Evolutionary conservation across 129 eudicot genomes (phyloP).

Genomic region (Deinandra increscens): DNA sequence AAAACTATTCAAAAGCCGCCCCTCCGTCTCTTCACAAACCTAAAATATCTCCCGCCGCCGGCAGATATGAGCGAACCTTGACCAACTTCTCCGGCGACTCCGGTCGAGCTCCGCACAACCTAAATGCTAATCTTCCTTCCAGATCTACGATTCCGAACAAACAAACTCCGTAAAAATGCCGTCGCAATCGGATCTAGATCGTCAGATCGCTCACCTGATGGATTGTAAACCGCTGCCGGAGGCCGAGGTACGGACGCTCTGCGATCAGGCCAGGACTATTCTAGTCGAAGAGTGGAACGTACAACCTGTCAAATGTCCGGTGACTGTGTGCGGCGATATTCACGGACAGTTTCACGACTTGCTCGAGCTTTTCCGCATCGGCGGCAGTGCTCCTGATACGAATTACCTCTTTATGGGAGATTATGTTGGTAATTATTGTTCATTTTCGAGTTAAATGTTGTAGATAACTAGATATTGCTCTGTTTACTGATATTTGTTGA

Average conservation of each 20-base stretch:
- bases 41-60: constrained; percentile 37
- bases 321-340: constrained; percentile 47
- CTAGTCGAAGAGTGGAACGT: constrained; percentile 55
- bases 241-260: constrained; percentile 45
- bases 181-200: constrained; percentile 57
- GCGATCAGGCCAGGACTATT: constrained; percentile 52
- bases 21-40: constrained; percentile 19
- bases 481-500: neutral
- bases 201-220: constrained; percentile 54
- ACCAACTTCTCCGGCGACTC: constrained; percentile 27
- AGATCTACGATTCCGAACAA: constrained; percentile 20
- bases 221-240: constrained; percentile 56
- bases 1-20: constrained; percentile 31
- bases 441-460: neutral
- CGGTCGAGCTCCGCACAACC: constrained; percentile 2
- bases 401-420: constrained; percentile 62
- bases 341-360: constrained; percentile 51
- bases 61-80: constrained; percentile 34
- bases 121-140: constrained; percentile 15
- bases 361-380: constrained; percentile 50
- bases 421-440: constrained; percentile 45
- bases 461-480: constrained; percentile 5
- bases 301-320: constrained; percentile 49
- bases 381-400: constrained; percentile 51
- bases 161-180: constrained; percentile 35